phyloP scores from a whole-genome alignment of 108 stramenopile genomes.

The Heterococcus sp. region DNA sequence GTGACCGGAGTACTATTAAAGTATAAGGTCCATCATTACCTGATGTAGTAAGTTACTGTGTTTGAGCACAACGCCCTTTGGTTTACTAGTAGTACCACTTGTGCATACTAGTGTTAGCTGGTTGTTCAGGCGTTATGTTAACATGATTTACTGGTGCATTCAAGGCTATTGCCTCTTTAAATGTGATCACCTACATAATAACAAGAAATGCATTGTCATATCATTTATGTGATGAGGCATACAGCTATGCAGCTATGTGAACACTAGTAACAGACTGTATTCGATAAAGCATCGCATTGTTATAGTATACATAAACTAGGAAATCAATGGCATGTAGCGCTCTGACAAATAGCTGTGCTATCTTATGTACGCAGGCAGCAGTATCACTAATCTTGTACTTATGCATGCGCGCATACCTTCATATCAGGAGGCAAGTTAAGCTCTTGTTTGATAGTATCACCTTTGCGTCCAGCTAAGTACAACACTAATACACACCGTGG shows the following conservation, averaged over 20 bases:
- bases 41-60: slow-evolving; percentile 71
- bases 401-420: slow-evolving; percentile 9
- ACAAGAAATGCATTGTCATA: background rate
- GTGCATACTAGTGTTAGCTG: slow-evolving; percentile 96
- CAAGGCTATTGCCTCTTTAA: slow-evolving; percentile 13
- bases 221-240: background rate
- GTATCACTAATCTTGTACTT: too few relatives aligned
- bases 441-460: slow-evolving; percentile 9
- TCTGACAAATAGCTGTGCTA: too few relatives aligned
- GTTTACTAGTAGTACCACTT: slow-evolving; percentile 80
- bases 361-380: too few relatives aligned
- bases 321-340: too few relatives aligned
- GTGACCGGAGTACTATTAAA: background rate
- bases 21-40: background rate
- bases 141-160: slow-evolving; percentile 13
- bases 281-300: too few relatives aligned
- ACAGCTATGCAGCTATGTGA: too few relatives aligned
- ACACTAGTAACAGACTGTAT: too few relatives aligned
- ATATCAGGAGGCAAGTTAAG: slow-evolving; percentile 12
- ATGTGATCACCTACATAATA: slow-evolving; percentile 18
- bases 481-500: slow-evolving; percentile 30
- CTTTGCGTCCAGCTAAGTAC: slow-evolving; percentile 21
- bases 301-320: too few relatives aligned
- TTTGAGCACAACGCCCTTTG: slow-evolving; percentile 91
- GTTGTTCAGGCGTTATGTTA: slow-evolving; percentile 51